Conservation (phyloP, 768 basidiomycete genomes). For the Asterophora lycoperdoides region DNA sequence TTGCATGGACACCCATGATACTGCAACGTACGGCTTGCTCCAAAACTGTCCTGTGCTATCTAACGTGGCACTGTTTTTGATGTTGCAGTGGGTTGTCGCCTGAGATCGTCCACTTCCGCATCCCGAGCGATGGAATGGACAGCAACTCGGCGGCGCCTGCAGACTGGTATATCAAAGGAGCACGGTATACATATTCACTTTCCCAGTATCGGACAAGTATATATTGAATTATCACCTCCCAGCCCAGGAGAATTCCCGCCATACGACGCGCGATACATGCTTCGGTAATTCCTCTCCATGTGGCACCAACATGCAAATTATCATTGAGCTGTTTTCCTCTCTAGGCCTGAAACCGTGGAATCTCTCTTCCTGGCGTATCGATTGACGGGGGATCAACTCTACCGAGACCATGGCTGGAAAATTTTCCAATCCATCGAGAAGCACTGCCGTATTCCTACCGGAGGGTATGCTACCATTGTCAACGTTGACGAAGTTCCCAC, state of each 20-base stretch:
- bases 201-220: neutral
- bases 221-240: neutral
- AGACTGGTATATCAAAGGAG: conserved; percentile 95
- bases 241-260: conserved; percentile 41
- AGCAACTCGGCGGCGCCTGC: conserved; percentile 37
- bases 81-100: conserved; percentile 70
- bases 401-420: conserved; percentile 80
- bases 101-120: conserved; percentile 85
- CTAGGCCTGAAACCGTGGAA: conserved; percentile 89
- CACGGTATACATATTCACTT: conserved; percentile 37
- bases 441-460: conserved; percentile 70
- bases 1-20: conserved; percentile 83
- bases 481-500: conserved; percentile 80
- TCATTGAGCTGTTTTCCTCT: neutral
- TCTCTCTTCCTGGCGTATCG: conserved; percentile 89
- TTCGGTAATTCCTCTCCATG: conserved; percentile 46
- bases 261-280: conserved; percentile 90
- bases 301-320: neutral
- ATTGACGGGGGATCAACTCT: conserved; percentile 78
- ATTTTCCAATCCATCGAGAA: conserved; percentile 88
- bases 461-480: conserved; percentile 79
- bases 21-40: conserved; percentile 59
- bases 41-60: no score
- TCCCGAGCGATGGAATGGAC: conserved; percentile 51
- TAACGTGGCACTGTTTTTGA: neutral